Evolutionary conservation across 2,329 filamentous ascomycete genomes (phyloP).

Genomic region (Sordariomycetes sp.): DNA sequence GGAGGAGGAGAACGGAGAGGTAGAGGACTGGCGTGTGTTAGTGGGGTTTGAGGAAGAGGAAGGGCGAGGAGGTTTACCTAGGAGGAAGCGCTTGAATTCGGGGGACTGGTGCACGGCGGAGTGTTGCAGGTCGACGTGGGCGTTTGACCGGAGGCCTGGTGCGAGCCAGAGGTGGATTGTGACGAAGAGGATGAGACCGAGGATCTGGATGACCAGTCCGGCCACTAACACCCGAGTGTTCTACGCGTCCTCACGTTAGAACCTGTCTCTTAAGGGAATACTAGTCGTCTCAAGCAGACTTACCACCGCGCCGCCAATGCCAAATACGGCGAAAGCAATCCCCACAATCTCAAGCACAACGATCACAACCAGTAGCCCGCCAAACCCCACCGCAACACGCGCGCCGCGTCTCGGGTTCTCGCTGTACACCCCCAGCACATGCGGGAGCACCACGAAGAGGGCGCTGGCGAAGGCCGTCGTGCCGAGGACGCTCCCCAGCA

Average conservation of each 20-base stretch:
- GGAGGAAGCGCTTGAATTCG: constrained; percentile 30
- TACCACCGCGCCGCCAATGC: constrained; percentile 22
- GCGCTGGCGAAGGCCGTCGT: constrained; percentile 33
- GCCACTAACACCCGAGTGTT: constrained; percentile 23
- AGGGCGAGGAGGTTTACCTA: constrained; percentile 22
- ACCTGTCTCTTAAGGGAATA: neutral
- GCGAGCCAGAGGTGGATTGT: constrained; percentile 28
- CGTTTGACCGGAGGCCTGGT: constrained; percentile 22
- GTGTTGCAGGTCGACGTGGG: constrained; percentile 26
- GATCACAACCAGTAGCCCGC: constrained; percentile 21
- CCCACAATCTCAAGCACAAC: constrained; percentile 28
- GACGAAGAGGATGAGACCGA: constrained; percentile 26
- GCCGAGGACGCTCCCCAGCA: constrained; percentile 35
- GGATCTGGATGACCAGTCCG: constrained; percentile 32
- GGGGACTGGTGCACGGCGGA: constrained; percentile 27
- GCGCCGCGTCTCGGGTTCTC: constrained; percentile 24
- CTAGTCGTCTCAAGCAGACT: constrained; percentile 8
- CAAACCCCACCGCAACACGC: constrained; percentile 21
- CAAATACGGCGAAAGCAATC: constrained; percentile 24
- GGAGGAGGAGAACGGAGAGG: constrained; percentile 21
- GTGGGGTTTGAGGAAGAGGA: neutral
- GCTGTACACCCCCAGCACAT: constrained; percentile 35
- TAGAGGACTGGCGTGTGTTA: constrained; percentile 22
- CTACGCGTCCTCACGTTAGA: neutral
- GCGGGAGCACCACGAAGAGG: constrained; percentile 32